Evolutionary conservation across 177 flowering plant genomes (phyloP).

Genomic region (Telopea speciosissima): DNA sequence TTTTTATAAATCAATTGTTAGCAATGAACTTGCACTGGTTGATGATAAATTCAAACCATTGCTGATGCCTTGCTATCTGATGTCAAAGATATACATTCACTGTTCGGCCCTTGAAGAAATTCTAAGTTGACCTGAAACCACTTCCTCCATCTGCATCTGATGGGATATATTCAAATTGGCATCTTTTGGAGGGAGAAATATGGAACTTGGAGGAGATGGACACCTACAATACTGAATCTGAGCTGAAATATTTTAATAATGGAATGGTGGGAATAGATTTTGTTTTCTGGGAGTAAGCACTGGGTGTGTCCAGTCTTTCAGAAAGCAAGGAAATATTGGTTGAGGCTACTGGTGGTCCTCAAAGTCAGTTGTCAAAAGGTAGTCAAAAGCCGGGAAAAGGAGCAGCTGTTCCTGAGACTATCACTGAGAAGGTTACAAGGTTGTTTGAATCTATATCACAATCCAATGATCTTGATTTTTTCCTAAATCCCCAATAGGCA

Average conservation of each 20-base stretch:
- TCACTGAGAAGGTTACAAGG: conserved; percentile 27
- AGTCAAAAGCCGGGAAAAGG: conserved; percentile 22
- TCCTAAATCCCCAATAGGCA: conserved; percentile 52
- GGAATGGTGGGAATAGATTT: conserved; percentile 29
- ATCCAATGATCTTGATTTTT: conserved; percentile 61
- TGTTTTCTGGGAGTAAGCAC: conserved; percentile 31
- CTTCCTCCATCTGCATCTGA: conserved; percentile 60
- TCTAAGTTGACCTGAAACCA: conserved; percentile 37
- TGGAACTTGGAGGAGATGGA: conserved; percentile 36
- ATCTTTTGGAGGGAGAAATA: conserved; percentile 54
- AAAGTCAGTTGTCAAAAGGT: conserved; percentile 19
- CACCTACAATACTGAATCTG: conserved; percentile 18
- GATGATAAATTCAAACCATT: conserved; percentile 74
- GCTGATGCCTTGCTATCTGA: conserved; percentile 62
- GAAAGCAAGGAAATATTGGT: conserved; percentile 31
- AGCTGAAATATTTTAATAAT: conserved; percentile 19
- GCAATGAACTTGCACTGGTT: conserved; percentile 53
- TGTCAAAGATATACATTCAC: conserved; percentile 26
- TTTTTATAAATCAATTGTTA: conserved; percentile 54
- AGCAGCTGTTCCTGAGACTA: conserved; percentile 14
- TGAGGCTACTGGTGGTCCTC: conserved; percentile 23
- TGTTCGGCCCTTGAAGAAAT: conserved; percentile 31
- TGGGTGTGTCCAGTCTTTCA: conserved; percentile 18
- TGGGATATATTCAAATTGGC: conserved; percentile 86
- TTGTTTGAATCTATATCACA: conserved; percentile 42